Evolutionary conservation across 768 basidiomycete genomes (phyloP).

Genomic region (Mycena rebaudengoi): DNA sequence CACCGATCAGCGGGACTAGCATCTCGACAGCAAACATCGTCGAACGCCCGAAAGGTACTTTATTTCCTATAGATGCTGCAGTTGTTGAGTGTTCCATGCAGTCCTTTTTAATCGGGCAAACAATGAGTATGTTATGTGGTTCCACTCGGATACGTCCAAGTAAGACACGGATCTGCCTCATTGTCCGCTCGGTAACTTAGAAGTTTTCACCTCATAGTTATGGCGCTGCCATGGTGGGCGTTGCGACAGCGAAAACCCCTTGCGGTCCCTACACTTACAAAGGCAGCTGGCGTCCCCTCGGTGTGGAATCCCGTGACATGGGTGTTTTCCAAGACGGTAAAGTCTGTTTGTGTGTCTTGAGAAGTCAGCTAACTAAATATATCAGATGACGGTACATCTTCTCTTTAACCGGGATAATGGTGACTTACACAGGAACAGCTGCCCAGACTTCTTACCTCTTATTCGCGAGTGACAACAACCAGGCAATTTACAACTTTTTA

Average conservation of each 20-base stretch:
- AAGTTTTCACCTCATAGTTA: constrained; percentile 50
- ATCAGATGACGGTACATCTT: constrained; percentile 49
- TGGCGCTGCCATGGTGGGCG: constrained; percentile 69
- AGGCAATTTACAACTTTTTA: too few relatives aligned
- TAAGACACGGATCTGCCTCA: constrained; percentile 31
- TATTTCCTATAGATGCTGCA: background rate
- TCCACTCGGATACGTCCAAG: constrained; percentile 71
- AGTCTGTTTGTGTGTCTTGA: background rate
- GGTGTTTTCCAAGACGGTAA: constrained; percentile 64
- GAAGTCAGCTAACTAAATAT: constrained; percentile 6
- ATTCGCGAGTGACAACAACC: constrained; percentile 74
- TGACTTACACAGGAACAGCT: constrained; percentile 34
- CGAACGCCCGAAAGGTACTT: constrained; percentile 67
- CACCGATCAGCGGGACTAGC: constrained; percentile 60
- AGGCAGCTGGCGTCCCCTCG: constrained; percentile 63
- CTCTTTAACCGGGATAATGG: background rate
- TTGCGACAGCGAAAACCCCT: constrained; percentile 64
- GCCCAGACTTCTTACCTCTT: constrained; percentile 63
- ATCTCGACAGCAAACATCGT: constrained; percentile 67
- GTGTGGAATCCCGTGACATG: constrained; percentile 68
- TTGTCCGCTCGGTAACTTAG: too few relatives aligned
- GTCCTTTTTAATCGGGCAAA: constrained; percentile 72
- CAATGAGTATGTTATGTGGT: constrained; percentile 75
- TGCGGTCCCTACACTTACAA: constrained; percentile 69
- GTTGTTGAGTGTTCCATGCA: constrained; percentile 30